These are phyloP conservation scores for Zygosaccharomyces rouxii DNA, from an alignment of 805 yeast species.

Conservation along the genomic window DNA sequence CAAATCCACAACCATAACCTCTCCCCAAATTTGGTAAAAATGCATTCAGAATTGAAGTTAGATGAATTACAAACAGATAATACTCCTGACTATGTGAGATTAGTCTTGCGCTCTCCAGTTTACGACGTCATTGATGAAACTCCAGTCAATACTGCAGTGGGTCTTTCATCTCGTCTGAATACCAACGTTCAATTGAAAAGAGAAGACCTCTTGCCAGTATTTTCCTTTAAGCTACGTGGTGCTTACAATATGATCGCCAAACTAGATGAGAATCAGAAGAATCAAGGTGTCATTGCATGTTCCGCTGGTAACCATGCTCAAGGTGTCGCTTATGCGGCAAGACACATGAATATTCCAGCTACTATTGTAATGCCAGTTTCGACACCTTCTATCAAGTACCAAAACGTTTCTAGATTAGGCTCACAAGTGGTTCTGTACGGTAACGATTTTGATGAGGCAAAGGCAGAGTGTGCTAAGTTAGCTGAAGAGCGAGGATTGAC, in stretches of 20 bases:
- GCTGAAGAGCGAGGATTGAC: slow-evolving; percentile 67
- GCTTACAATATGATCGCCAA: slow-evolving; percentile 97
- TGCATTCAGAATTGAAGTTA: slow-evolving; percentile 31
- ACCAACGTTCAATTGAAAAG: slow-evolving; percentile 77
- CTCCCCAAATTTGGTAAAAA: slow-evolving; percentile 22
- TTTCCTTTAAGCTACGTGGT: slow-evolving; percentile 93
- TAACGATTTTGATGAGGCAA: slow-evolving; percentile 93
- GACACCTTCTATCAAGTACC: slow-evolving; percentile 91
- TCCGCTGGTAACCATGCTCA: slow-evolving; percentile 99
- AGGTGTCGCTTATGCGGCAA: slow-evolving; percentile 94
- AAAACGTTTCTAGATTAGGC: slow-evolving; percentile 88
- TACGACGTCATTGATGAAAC: slow-evolving; percentile 93
- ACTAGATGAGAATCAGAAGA: slow-evolving; percentile 51
- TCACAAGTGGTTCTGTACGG: slow-evolving; percentile 91
- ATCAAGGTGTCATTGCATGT: slow-evolving; percentile 91
- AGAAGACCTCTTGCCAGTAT: slow-evolving; percentile 92
- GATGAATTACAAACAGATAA: slow-evolving; percentile 57
- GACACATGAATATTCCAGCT: slow-evolving; percentile 79
- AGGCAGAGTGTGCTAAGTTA: slow-evolving; percentile 77
- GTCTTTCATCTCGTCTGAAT: slow-evolving; percentile 68
- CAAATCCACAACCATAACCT: slow-evolving; percentile 18
- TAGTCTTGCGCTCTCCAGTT: slow-evolving; percentile 86
- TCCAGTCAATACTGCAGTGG: slow-evolving; percentile 72
- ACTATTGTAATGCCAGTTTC: slow-evolving; percentile 98
- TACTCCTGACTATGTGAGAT: slow-evolving; percentile 87